These are phyloP conservation scores for Ajuga reptans DNA, from an alignment of 305 asterid species.

Conservation along the genomic window DNA sequence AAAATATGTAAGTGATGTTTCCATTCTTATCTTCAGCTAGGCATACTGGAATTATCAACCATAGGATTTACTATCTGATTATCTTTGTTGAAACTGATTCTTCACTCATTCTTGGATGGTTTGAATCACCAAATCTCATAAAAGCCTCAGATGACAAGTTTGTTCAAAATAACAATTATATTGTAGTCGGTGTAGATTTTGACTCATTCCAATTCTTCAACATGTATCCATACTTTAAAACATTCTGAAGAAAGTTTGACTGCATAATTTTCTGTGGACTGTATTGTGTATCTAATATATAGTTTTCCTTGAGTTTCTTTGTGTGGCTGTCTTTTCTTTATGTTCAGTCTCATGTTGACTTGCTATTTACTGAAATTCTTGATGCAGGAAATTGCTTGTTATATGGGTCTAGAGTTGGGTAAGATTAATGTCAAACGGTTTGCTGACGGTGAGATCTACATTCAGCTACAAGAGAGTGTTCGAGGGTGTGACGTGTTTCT, in stretches of 20 bases:
- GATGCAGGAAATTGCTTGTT: constrained; percentile 87
- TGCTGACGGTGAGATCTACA: constrained; percentile 94
- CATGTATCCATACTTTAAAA: background rate
- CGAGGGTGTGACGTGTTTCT: constrained; percentile 89
- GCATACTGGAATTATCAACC: background rate
- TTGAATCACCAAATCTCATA: background rate
- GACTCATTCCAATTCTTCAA: background rate
- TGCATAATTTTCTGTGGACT: background rate
- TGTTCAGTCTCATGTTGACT: background rate
- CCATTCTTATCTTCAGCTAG: background rate
- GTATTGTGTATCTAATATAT: background rate
- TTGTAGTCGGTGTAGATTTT: too few species aligned
- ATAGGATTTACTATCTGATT: background rate
- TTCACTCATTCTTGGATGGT: background rate
- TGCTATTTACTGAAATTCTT: background rate
- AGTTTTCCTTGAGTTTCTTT: background rate
- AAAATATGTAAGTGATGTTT: background rate
- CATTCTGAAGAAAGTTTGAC: background rate
- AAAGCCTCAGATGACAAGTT: background rate
- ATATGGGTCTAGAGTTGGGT: constrained; percentile 88
- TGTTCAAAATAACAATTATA: background rate
- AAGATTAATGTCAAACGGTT: constrained; percentile 64
- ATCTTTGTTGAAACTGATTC: background rate
- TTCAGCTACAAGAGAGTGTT: constrained; percentile 92
- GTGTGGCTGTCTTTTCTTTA: background rate